Conservation (phyloP, 1,284 basidiomycete genomes). For the Malassezia cuniculi region DNA sequence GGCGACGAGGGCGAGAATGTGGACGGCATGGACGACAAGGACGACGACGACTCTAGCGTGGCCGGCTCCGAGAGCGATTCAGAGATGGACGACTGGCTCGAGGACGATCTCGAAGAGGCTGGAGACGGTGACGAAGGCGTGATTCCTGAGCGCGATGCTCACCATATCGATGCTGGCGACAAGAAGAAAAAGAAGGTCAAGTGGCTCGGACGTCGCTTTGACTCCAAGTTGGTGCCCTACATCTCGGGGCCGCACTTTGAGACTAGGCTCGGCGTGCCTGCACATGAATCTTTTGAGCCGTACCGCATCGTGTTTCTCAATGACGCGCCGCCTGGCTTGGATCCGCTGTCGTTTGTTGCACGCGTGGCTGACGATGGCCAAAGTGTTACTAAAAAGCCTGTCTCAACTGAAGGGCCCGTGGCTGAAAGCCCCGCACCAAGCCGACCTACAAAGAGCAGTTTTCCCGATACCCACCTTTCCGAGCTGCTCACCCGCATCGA, state of each 20-base stretch:
- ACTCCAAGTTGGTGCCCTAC: slow-evolving; percentile 37
- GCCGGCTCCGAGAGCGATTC: slow-evolving; percentile 27
- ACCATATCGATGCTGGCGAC: slow-evolving; percentile 4
- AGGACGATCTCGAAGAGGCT: slow-evolving; percentile 40
- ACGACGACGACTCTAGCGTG: slow-evolving; percentile 23
- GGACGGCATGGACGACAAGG: slow-evolving; percentile 29
- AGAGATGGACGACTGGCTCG: slow-evolving; percentile 43
- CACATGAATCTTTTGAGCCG: slow-evolving; percentile 24
- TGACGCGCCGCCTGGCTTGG: slow-evolving; percentile 11
- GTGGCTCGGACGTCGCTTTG: slow-evolving; percentile 33
- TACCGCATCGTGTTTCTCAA: slow-evolving; percentile 40
- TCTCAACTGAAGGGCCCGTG: neutral
- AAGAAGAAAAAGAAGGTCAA: slow-evolving; percentile 41
- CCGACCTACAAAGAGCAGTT: slow-evolving; percentile 7
- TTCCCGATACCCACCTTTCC: slow-evolving; percentile 21
- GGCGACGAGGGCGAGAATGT: slow-evolving; percentile 36
- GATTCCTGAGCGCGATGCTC: neutral
- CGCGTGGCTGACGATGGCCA: slow-evolving; percentile 4
- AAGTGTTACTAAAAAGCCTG: slow-evolving; percentile 4
- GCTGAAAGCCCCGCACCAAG: neutral
- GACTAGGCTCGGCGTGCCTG: slow-evolving; percentile 17
- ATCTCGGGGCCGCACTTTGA: slow-evolving; percentile 41
- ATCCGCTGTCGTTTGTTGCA: slow-evolving; percentile 11
- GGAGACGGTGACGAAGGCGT: slow-evolving; percentile 21
- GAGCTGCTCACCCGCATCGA: slow-evolving; percentile 21